Evolutionary conservation across 768 basidiomycete species (phyloP).

Genomic region (Amanita fuliginea): DNA sequence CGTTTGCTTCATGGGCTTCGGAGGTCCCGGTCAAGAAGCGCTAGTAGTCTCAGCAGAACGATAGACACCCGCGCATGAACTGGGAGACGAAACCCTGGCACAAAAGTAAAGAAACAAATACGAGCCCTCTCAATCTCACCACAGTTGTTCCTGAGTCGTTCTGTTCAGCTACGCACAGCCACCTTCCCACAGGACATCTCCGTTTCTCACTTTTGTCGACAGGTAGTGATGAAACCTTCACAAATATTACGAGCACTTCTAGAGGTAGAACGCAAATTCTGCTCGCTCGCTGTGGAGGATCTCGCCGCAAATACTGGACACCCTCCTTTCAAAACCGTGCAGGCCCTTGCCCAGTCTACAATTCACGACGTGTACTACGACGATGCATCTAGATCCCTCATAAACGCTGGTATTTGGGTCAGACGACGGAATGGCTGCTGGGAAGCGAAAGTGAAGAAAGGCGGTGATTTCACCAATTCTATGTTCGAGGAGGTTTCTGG

Average conservation of each 20-base stretch:
- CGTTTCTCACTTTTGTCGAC: background rate
- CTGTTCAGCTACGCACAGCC: no score
- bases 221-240: conserved; percentile 2
- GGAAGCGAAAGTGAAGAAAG: conserved; percentile 4
- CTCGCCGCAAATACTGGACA: conserved; percentile 3
- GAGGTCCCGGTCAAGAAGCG: no score
- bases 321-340: conserved; percentile 1
- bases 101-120: no score
- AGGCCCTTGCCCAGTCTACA: background rate
- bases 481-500: conserved; percentile 2
- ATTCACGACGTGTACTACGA: conserved; percentile 3
- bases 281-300: conserved; percentile 3
- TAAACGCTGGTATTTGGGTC: conserved; percentile 2
- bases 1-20: no score
- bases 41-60: no score
- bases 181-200: no score
- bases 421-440: background rate
- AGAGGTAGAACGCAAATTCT: conserved; percentile 4
- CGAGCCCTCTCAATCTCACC: no score
- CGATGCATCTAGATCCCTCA: conserved; percentile 1
- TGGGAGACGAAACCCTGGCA: no score
- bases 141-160: no score
- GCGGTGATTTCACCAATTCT: conserved; percentile 4
- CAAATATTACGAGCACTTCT: background rate
- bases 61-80: no score